These are phyloP conservation scores for Bathelium albidoporum DNA, from an alignment of 495 filamentous ascomycete genomes.

Conservation along the genomic window DNA sequence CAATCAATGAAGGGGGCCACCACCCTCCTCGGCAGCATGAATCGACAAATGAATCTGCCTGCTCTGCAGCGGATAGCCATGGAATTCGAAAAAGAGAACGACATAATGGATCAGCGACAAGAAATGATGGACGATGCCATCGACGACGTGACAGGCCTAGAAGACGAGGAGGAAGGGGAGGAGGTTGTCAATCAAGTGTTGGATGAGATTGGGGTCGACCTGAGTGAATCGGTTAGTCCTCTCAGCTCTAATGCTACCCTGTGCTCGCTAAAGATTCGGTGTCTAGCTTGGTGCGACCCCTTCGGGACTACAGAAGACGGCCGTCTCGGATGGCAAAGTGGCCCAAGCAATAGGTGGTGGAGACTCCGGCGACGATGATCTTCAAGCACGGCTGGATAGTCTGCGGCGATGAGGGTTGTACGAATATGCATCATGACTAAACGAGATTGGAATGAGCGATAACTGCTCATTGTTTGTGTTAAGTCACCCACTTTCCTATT, in stretches of 20 bases:
- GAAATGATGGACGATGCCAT: slow-evolving; percentile 99
- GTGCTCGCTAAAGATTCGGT: slow-evolving; percentile 18
- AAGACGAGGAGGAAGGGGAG: slow-evolving; percentile 81
- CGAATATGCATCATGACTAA: no score
- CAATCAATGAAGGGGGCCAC: slow-evolving; percentile 98
- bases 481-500: background rate
- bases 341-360: slow-evolving; percentile 34
- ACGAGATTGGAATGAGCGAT: background rate
- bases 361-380: slow-evolving; percentile 36
- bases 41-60: slow-evolving; percentile 91
- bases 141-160: slow-evolving; percentile 90
- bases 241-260: slow-evolving; percentile 12
- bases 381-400: slow-evolving; percentile 37
- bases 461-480: background rate
- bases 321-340: slow-evolving; percentile 31
- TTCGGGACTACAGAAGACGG: slow-evolving; percentile 31
- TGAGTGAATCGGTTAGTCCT: slow-evolving; percentile 68
- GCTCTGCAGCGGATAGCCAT: slow-evolving; percentile 93
- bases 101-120: slow-evolving; percentile 97
- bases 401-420: slow-evolving; percentile 23
- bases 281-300: slow-evolving; percentile 37
- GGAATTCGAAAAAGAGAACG: slow-evolving; percentile 98
- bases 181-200: slow-evolving; percentile 93
- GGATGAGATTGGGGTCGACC: slow-evolving; percentile 92
- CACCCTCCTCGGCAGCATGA: slow-evolving; percentile 86